phyloP scores from a whole-genome alignment of 1,139 yeast genomes.

The Yamadazyma diospyri region DNA sequence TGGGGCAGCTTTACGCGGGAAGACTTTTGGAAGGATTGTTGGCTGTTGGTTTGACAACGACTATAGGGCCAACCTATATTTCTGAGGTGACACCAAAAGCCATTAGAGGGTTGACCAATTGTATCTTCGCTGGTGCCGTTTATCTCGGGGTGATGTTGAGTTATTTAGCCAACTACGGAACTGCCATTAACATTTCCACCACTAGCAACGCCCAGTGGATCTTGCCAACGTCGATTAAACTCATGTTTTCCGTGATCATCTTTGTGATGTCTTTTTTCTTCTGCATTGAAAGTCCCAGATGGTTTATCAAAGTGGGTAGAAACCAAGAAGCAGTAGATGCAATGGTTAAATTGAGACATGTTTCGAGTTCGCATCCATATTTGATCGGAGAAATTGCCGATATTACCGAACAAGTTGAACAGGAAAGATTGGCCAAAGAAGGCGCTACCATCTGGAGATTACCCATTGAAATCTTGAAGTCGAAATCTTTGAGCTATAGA shows the following conservation, averaged over 20 bases:
- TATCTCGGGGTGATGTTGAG: slow-evolving; percentile 52
- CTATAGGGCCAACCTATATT: slow-evolving; percentile 53
- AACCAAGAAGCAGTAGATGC: slow-evolving; percentile 33
- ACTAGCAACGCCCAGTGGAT: slow-evolving; percentile 35
- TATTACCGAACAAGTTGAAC: slow-evolving; percentile 43
- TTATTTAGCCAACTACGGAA: slow-evolving; percentile 48
- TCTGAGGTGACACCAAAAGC: slow-evolving; percentile 53
- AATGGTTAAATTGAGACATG: slow-evolving; percentile 44
- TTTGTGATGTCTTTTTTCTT: slow-evolving; percentile 32
- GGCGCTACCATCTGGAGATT: slow-evolving; percentile 14
- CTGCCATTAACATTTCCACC: slow-evolving; percentile 29
- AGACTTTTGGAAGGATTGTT: slow-evolving; percentile 50
- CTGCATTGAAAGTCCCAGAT: slow-evolving; percentile 45
- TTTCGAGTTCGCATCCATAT: slow-evolving; percentile 49
- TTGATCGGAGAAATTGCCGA: slow-evolving; percentile 51
- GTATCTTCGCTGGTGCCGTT: slow-evolving; percentile 54
- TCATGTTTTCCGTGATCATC: slow-evolving; percentile 38
- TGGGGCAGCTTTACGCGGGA: slow-evolving; percentile 54
- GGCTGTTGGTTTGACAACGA: slow-evolving; percentile 55
- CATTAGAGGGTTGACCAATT: slow-evolving; percentile 49
- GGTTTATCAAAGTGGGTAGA: slow-evolving; percentile 37
- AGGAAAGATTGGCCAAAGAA: slow-evolving; percentile 32
- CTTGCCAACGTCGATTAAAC: slow-evolving; percentile 34
- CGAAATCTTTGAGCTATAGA: slow-evolving; percentile 40
- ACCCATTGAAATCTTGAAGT: slow-evolving; percentile 28